These are phyloP conservation scores for Pittosporum tobira DNA, from an alignment of 129 eudicot species.

Conservation along the genomic window DNA sequence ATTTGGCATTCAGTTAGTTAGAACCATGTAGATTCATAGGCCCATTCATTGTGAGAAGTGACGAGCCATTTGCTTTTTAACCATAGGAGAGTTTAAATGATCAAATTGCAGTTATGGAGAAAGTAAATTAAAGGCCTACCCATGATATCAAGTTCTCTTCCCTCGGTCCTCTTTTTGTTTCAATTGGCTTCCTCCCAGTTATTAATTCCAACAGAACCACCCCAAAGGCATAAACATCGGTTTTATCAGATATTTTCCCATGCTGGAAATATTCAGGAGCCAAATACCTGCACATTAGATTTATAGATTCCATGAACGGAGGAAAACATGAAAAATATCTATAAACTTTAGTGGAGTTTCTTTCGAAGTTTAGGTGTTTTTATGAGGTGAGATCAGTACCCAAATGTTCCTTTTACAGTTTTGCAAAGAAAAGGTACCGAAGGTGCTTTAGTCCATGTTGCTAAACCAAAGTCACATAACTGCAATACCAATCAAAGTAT, in stretches of 20 bases:
- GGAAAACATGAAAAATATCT: neutral
- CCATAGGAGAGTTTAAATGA: neutral
- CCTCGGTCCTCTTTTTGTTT: slow-evolving; percentile 63
- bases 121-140: slow-evolving; percentile 42
- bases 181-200: slow-evolving; percentile 94
- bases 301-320: neutral
- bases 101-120: neutral
- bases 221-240: slow-evolving; percentile 97
- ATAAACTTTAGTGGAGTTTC: neutral
- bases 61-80: neutral
- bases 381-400: slow-evolving; percentile 42
- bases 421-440: slow-evolving; percentile 98
- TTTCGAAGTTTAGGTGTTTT: neutral
- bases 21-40: neutral
- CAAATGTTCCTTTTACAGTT: slow-evolving; percentile 98
- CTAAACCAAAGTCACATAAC: slow-evolving; percentile 97
- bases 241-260: slow-evolving; percentile 98
- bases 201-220: slow-evolving; percentile 85
- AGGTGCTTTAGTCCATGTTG: slow-evolving; percentile 95
- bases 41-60: neutral
- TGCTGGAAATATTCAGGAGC: slow-evolving; percentile 99
- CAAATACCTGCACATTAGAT: slow-evolving; percentile 50
- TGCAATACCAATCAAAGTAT: slow-evolving; percentile 24
- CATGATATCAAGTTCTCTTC: slow-evolving; percentile 91
- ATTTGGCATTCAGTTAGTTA: neutral